Evolutionary conservation across 306 rosid species (phyloP), one percentile per base, ranked within the genome.

Genomic region (Rosa persica): DNA sequence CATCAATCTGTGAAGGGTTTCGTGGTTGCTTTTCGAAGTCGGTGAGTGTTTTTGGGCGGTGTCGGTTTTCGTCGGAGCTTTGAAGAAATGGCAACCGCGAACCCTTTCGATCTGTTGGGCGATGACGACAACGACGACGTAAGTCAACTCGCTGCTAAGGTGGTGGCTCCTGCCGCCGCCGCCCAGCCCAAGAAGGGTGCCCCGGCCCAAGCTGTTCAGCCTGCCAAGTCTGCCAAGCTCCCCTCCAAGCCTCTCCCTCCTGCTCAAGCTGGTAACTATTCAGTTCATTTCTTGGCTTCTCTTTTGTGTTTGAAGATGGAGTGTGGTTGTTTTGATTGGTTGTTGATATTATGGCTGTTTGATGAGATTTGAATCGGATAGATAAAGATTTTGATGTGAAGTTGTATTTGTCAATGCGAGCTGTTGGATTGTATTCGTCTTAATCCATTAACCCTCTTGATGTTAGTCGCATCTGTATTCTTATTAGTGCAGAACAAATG

Each of bases 221-320:
- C 87, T 1, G 83, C 86, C 3, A 83, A 86, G 84, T 81, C 91
- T 3, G 91, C 89, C 8, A 87, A 85, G 81, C 82, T 89, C 1
- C 93, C 93, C 3, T 80, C 89, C 80, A 89, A 89, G 89, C 93
- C 93, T 3, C 75, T 80, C 12, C 93, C 93, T 61, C 93, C 91
- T 20, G 77, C 89, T 30, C 89, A 87, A 85, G 87, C 93, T 76
- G 89, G 89, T 85, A 67, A 51, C 81, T 34, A 69, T 39, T 30
- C 2, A 43, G 5, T 57, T 1, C 15, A 25, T 43, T 42, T 48
- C 4, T 38, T 25, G 4, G 12, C 9, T 1, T 2, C 36, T 9
- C 3, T 66, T 8, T 16, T 58, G 7, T 44, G 43, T 27, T 30
- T 44, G 58, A 19, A 11, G 20, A 42, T 22, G 15, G 30, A 39